These are phyloP conservation scores for Citrullus colocynthis DNA, from an alignment of 306 rosid species.

Conservation along the genomic window DNA sequence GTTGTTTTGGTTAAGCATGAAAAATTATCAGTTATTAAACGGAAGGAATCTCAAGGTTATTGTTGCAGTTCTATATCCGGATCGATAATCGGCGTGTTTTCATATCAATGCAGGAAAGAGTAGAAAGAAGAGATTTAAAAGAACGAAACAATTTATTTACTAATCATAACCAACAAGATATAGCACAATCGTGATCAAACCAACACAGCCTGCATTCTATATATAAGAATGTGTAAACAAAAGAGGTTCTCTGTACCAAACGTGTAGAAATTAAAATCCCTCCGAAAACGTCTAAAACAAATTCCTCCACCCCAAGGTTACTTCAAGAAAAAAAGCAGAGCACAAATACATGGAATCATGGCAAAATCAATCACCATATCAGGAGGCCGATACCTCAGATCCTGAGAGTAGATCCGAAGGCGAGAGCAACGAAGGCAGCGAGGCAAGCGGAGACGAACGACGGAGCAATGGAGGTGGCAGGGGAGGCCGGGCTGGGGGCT, in stretches of 20 bases:
- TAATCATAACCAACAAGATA: not conserved
- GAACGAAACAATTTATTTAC: conserved; percentile 12
- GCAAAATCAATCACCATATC: not conserved
- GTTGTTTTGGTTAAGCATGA: not conserved
- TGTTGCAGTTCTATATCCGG: not conserved
- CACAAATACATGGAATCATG: not conserved
- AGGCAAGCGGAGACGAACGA: conserved; percentile 30
- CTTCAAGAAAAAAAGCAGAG: not conserved
- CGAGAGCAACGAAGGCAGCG: conserved; percentile 38
- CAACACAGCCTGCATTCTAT: not conserved
- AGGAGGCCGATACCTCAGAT: conserved; percentile 24
- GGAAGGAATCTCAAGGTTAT: not conserved
- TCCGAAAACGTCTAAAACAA: not conserved
- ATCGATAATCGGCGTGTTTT: not conserved
- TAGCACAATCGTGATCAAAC: conserved; percentile 4
- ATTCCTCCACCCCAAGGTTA: not conserved
- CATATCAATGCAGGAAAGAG: not conserved
- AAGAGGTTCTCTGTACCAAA: not conserved
- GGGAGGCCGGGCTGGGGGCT: conserved; percentile 65
- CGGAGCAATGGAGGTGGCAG: conserved; percentile 39
- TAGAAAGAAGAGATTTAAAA: not conserved
- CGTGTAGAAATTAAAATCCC: not conserved
- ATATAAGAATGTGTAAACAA: conserved; percentile 5
- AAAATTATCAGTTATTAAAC: not conserved
- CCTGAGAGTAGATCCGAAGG: conserved; percentile 53